Conservation (phyloP, 345 rosid species). For the Gossypium bickii region DNA sequence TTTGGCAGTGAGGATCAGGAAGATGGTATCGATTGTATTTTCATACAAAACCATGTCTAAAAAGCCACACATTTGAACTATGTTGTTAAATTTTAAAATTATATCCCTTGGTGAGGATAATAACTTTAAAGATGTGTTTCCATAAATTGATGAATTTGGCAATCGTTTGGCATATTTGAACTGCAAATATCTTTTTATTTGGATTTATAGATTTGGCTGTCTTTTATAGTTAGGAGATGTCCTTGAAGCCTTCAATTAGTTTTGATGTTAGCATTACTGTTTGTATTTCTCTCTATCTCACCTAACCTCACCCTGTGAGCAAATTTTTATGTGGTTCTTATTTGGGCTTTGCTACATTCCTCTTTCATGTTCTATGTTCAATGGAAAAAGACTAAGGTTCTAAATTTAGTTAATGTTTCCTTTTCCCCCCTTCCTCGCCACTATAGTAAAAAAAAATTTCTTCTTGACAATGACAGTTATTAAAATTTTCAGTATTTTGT, state of each 20-base stretch:
- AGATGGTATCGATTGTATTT: not conserved
- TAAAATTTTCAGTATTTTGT: not conserved
- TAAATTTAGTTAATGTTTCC: not conserved
- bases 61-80: not conserved
- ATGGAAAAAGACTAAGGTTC: not conserved
- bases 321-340: not conserved
- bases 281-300: not conserved
- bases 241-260: not conserved
- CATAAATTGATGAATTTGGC: not conserved
- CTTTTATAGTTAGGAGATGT: not conserved
- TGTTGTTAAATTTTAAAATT: not conserved
- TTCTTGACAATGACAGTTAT: not conserved
- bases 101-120: not conserved
- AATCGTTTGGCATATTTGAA: not conserved
- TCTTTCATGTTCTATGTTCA: not conserved
- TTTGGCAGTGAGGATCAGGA: not conserved
- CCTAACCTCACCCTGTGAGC: not conserved
- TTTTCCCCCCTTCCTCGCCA: not conserved
- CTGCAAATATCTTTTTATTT: not conserved
- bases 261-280: not conserved
- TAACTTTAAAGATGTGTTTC: not conserved
- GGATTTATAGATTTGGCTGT: not conserved
- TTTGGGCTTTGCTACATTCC: not conserved
- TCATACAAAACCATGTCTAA: not conserved
- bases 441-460: not conserved